A percentile compares a stretch with the other conserved stretches of the same genome.
Conservation (phyloP, 768 basidiomycete genomes). For the Fomitopsis serialis region DNA sequence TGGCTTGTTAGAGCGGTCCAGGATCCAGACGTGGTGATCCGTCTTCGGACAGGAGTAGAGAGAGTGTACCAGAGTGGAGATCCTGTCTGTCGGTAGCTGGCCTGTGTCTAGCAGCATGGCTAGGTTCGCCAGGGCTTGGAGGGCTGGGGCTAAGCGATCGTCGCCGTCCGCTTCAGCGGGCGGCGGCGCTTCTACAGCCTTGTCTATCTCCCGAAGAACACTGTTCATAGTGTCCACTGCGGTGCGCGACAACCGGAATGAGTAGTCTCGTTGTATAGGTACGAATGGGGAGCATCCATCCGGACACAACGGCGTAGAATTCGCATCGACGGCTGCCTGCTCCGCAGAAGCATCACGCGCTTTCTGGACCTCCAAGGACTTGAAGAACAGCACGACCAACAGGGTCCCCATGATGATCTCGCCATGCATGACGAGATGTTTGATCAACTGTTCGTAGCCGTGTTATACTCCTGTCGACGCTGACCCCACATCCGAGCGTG, state of each 20-base stretch:
- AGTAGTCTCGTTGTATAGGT: background rate
- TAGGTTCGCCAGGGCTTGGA: slow-evolving; percentile 62
- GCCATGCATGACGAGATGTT: slow-evolving; percentile 66
- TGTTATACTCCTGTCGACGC: slow-evolving; percentile 45
- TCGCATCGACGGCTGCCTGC: background rate
- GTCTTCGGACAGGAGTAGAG: slow-evolving; percentile 37
- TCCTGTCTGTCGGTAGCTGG: slow-evolving; percentile 38
- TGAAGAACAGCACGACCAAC: slow-evolving; percentile 58
- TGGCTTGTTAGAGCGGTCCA: slow-evolving; percentile 3
- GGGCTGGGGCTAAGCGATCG: slow-evolving; percentile 11
- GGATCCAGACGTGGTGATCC: slow-evolving; percentile 17
- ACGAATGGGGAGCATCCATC: background rate
- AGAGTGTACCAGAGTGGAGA: slow-evolving; percentile 40
- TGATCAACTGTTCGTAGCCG: slow-evolving; percentile 60
- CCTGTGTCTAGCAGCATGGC: slow-evolving; percentile 45
- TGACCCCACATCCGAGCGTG: slow-evolving; percentile 51
- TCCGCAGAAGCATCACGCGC: background rate
- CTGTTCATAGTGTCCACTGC: slow-evolving; percentile 6
- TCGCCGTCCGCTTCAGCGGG: background rate
- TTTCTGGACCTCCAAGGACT: slow-evolving; percentile 49
- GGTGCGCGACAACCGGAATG: slow-evolving; percentile 1
- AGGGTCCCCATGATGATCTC: slow-evolving; percentile 76
- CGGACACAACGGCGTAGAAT: background rate
- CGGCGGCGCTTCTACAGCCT: background rate
- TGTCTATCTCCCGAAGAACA: slow-evolving; percentile 30